Base-by-base conservation (phyloP, 495 filamentous ascomycete genomes). In the Choiromyces venosus region DNA sequence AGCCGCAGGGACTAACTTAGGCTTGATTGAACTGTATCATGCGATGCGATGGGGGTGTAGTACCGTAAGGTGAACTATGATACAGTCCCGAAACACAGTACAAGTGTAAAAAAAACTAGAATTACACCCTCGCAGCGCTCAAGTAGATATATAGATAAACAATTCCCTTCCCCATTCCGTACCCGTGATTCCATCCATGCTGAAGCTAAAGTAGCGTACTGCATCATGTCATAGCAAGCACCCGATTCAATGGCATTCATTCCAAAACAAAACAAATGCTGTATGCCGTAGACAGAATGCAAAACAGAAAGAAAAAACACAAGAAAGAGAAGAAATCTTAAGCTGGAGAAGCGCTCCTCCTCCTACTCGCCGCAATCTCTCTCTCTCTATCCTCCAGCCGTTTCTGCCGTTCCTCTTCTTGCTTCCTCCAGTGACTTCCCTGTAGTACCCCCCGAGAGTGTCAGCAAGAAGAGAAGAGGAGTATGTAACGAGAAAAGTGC, bases 361-460 rank as follows among this genome's bases (percentile, higher is more conserved):
- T 68, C 44, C 68, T 80, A 18, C 66, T 29, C 46, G 29, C 78
- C 67, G 66, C 75, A 74, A 56, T 69, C 78, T 79, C 73, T 46
- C 76, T 79, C 70, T 82, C 81, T 71, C 71, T 71, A 79, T 82
- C 75, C 74, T 82, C 83, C 78, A 83, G 76, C 76, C 79, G 76
- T 65, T 81, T 82, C 74, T 85, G 81, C 77, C 83, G 85, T 74
- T 87, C 85, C 35, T 86, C 80, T 21, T 85, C 83, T 73, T 89
- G 87, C 80, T 87, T 85, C 76, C 89, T 81, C 82, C 91, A 84
- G 83, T 96, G 91, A 91, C 83, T 93, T 87, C 69, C 90, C 46
- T 56, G 29, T 5, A 56, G 10, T n/a, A 29, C 46, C 46, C n/a
- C 46, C 46, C n/a, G 8, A 56, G 46, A 21, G 8, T n/a, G 46